These are phyloP conservation scores for Maudiozyma bulderi DNA, from an alignment of 805 yeast species.

Conservation along the genomic window DNA sequence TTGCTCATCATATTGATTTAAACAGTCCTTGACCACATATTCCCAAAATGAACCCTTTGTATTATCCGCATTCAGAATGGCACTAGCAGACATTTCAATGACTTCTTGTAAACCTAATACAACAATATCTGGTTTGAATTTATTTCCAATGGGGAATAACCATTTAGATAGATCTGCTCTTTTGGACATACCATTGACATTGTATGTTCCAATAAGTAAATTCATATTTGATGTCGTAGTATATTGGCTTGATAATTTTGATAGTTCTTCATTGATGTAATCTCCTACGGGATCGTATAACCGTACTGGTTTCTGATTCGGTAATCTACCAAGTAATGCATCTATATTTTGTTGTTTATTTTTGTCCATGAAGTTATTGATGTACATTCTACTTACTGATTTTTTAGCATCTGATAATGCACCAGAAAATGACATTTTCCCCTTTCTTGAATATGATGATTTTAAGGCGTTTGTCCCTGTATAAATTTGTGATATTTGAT, in stretches of 20 bases:
- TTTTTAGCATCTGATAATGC: slow-evolving; percentile 93
- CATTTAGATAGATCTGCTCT: slow-evolving; percentile 54
- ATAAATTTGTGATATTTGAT: slow-evolving; percentile 87
- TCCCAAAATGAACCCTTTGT: slow-evolving; percentile 76
- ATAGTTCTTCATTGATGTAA: slow-evolving; percentile 54
- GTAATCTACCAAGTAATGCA: slow-evolving; percentile 68
- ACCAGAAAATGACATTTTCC: slow-evolving; percentile 94
- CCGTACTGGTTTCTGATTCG: slow-evolving; percentile 56
- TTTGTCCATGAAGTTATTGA: slow-evolving; percentile 89
- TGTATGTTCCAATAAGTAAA: slow-evolving; percentile 76
- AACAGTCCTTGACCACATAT: slow-evolving; percentile 47
- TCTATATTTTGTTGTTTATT: slow-evolving; percentile 83
- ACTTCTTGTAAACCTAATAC: slow-evolving; percentile 90
- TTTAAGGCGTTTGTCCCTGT: slow-evolving; percentile 97
- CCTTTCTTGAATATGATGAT: slow-evolving; percentile 86
- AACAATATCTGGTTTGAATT: slow-evolving; percentile 60
- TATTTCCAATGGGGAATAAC: slow-evolving; percentile 67
- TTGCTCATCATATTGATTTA: slow-evolving; percentile 45
- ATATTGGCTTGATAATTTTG: slow-evolving; percentile 35
- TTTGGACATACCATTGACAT: slow-evolving; percentile 64
- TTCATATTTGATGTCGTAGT: slow-evolving; percentile 50
- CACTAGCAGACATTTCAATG: slow-evolving; percentile 85
- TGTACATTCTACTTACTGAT: slow-evolving; percentile 87
- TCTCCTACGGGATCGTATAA: slow-evolving; percentile 84
- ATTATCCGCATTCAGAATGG: slow-evolving; percentile 74